These are phyloP conservation scores for Pseudogymnoascus sp. DNA, from an alignment of 2,329 filamentous ascomycete species.

Conservation along the genomic window DNA sequence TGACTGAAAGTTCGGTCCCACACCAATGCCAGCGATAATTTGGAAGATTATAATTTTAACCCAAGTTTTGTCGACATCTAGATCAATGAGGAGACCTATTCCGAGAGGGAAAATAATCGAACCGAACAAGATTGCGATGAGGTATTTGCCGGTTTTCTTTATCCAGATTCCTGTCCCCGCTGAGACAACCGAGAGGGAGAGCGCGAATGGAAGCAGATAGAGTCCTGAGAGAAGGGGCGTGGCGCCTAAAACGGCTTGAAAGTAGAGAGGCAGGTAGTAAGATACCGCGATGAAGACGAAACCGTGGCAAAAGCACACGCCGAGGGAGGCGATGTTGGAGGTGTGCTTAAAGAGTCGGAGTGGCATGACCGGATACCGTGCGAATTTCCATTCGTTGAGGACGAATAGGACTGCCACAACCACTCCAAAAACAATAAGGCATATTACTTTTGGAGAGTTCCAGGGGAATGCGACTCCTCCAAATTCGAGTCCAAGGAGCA, in stretches of 20 bases:
- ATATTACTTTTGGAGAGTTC: slow-evolving; percentile 68
- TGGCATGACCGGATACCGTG: slow-evolving; percentile 73
- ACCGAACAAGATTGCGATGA: slow-evolving; percentile 50
- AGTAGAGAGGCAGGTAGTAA: slow-evolving; percentile 54
- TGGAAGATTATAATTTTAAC: slow-evolving; percentile 51
- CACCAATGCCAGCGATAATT: slow-evolving; percentile 53
- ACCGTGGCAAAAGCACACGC: slow-evolving; percentile 65
- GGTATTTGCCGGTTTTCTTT: slow-evolving; percentile 57
- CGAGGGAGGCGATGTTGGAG: slow-evolving; percentile 60
- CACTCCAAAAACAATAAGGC: slow-evolving; percentile 68
- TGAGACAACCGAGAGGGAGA: slow-evolving; percentile 58
- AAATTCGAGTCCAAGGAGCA: slow-evolving; percentile 76
- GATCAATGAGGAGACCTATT: slow-evolving; percentile 54
- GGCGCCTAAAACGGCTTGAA: slow-evolving; percentile 66
- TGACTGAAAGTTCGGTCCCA: slow-evolving; percentile 60
- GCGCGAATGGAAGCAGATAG: slow-evolving; percentile 62
- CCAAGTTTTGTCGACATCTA: slow-evolving; percentile 48
- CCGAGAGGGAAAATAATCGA: slow-evolving; percentile 56
- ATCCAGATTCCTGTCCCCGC: slow-evolving; percentile 47
- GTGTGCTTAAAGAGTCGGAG: slow-evolving; percentile 59
- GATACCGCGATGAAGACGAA: slow-evolving; percentile 33
- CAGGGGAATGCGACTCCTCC: slow-evolving; percentile 70
- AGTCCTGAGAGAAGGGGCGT: slow-evolving; percentile 66
- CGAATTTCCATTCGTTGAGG: slow-evolving; percentile 64
- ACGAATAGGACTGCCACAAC: slow-evolving; percentile 55